phyloP scores from a whole-genome alignment of 352 stramenopile genomes.

The Thalassiosira delicatula region DNA sequence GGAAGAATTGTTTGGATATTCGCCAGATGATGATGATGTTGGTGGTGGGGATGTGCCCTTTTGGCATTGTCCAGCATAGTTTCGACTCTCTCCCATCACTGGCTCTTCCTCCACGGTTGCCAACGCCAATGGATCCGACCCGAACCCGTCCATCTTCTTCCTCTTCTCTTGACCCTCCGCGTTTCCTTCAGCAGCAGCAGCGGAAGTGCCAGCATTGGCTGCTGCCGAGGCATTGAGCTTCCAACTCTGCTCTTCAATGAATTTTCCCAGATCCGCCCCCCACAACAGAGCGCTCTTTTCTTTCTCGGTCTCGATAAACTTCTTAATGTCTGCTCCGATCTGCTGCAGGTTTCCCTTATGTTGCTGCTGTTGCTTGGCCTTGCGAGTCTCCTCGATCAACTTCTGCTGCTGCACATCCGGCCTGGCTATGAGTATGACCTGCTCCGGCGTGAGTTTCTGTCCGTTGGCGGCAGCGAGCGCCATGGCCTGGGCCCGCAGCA shows the following conservation, averaged over 20 bases:
- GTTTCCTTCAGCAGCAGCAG: too few relatives aligned
- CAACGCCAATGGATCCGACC: slow-evolving; percentile 23
- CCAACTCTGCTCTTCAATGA: too few relatives aligned
- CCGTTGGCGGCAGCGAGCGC: slow-evolving; percentile 71
- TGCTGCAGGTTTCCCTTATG: slow-evolving; percentile 27
- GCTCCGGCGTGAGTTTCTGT: slow-evolving; percentile 66
- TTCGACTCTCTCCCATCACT: too few relatives aligned
- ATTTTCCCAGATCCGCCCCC: slow-evolving; percentile 49
- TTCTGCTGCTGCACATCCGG: slow-evolving; percentile 54
- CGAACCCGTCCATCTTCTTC: slow-evolving; percentile 59
- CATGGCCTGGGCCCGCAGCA: slow-evolving; percentile 67
- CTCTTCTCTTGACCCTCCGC: too few relatives aligned
- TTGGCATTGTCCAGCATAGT: too few relatives aligned
- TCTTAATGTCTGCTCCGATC: slow-evolving; percentile 55
- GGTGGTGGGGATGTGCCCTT: too few relatives aligned
- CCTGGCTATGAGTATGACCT: slow-evolving; percentile 65
- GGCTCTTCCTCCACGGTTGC: too few relatives aligned
- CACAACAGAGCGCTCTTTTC: slow-evolving; percentile 47
- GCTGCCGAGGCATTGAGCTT: too few relatives aligned
- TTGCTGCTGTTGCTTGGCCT: slow-evolving; percentile 30
- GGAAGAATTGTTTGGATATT: too few relatives aligned
- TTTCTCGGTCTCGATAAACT: slow-evolving; percentile 50
- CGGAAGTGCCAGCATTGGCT: too few relatives aligned
- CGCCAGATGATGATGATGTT: too few relatives aligned
- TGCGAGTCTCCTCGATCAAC: slow-evolving; percentile 50